Evolutionary conservation across 345 rosid genomes (phyloP), one percentile per base, ranked within the genome.

Genomic region (Linum trigynum): DNA sequence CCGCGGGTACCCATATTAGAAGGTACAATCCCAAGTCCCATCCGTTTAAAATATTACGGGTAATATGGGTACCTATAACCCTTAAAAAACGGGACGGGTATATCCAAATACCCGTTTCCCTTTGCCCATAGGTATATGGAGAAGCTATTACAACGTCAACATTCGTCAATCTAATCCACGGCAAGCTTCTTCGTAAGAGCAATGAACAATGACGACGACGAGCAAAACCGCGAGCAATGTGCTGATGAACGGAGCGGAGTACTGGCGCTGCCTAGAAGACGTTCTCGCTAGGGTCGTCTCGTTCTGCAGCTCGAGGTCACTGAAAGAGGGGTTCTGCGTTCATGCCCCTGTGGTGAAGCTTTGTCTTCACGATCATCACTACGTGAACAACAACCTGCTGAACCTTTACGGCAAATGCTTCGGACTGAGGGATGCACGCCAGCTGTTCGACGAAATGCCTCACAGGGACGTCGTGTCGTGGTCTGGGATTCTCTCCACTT

Each of bases 361-460:
- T 58, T 76, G 79, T 73, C 71, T 86, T 48, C 65, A 77, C 2
- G 75, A 77, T 1, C 70, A 77, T 68, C 53, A 83, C 56, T 81
- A 79, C 62, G 61, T 89, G 65, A 82, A 77, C 83, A 89, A 85
- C 81, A 86, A 75, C 74, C 80, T 89, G 23, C 55, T 83, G 15
- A 68, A 82, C 43, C 77, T 90, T 0, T 85, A 87, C 7, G 38
- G 65, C 0, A 85, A 83, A 80, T 75, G 85, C 56, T 68, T 63
- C 2, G 75, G 79, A 10, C 7, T 68, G 2, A 72, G 59, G 32
- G 59, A 64, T 35, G 91, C 85, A 41, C 85, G 80, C 73, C 76
- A 80, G 39, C 61, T 87, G 65, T 87, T 90, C 77, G 91, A 90
- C 9, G 86, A 86, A 86, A 85, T 90, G 92, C 81, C 82, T 14